phyloP scores from a whole-genome alignment of 495 filamentous ascomycete genomes.

The Hyaloscypha variabilis region DNA sequence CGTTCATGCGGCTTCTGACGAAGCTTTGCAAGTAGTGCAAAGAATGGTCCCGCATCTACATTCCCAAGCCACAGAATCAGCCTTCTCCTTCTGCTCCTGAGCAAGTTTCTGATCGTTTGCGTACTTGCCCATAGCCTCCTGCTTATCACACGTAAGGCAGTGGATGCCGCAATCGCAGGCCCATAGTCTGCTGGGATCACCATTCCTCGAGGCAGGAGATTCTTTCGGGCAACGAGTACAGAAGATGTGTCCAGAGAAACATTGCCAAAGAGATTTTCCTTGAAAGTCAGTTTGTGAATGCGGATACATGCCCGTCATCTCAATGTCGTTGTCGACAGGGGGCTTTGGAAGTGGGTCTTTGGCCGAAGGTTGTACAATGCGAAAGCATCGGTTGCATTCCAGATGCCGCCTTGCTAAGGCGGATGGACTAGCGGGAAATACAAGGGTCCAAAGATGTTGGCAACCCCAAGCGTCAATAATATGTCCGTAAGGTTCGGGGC shows the following conservation, averaged over 20 bases:
- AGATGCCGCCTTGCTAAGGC: not conserved
- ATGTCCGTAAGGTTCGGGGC: conserved; percentile 22
- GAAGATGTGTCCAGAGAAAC: conserved; percentile 3
- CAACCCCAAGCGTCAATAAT: conserved; percentile 26
- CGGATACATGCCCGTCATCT: conserved; percentile 2
- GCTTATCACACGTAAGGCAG: conserved; percentile 5
- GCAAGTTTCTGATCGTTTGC: not conserved
- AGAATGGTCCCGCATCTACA: conserved; percentile 18
- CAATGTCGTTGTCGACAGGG: not conserved
- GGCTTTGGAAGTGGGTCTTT: not conserved
- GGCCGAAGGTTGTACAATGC: not conserved
- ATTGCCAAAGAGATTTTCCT: conserved; percentile 16
- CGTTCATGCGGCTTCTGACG: not conserved
- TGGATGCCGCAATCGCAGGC: conserved; percentile 12
- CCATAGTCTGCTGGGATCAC: conserved; percentile 2
- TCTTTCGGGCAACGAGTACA: conserved; percentile 13
- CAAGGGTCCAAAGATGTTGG: conserved; percentile 17
- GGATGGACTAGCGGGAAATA: not conserved
- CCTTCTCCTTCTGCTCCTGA: not conserved
- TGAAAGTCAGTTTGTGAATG: conserved; percentile 1
- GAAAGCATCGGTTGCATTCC: conserved; percentile 32
- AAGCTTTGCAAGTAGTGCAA: conserved; percentile 16
- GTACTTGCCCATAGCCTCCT: not conserved
- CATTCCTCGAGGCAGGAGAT: not conserved
- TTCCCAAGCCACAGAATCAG: conserved; percentile 11